phyloP scores from a whole-genome alignment of 2,329 filamentous ascomycete genomes.

The Alternaria arbusti region DNA sequence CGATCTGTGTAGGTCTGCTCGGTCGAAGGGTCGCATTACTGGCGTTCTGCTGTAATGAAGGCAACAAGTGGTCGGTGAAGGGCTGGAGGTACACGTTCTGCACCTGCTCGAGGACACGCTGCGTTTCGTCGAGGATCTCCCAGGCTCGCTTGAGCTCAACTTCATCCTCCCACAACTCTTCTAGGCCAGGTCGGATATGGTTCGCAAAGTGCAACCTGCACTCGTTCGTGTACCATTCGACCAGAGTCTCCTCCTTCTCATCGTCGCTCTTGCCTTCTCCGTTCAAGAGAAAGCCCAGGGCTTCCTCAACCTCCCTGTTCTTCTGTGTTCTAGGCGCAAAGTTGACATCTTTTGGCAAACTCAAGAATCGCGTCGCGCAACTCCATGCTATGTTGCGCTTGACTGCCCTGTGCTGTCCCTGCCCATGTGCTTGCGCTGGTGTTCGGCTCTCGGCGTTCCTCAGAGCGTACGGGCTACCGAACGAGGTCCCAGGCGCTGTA shows the following conservation, averaged over 20 bases:
- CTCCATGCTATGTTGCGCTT: constrained; percentile 54
- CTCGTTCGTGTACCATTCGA: constrained; percentile 57
- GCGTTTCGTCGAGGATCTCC: constrained; percentile 45
- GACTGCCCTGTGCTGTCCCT: constrained; percentile 41
- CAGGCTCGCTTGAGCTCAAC: constrained; percentile 35
- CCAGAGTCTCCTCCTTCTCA: constrained; percentile 36
- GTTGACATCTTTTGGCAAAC: constrained; percentile 37
- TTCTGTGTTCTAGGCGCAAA: constrained; percentile 24
- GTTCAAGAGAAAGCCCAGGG: constrained; percentile 43
- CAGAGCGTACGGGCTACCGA: constrained; percentile 45
- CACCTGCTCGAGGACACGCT: constrained; percentile 43
- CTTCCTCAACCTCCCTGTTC: constrained; percentile 44
- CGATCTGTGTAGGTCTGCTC: constrained; percentile 47
- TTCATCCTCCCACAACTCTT: constrained; percentile 39
- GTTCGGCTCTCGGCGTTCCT: constrained; percentile 24
- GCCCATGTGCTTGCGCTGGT: constrained; percentile 41
- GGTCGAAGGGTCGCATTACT: constrained; percentile 37
- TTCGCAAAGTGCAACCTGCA: constrained; percentile 51
- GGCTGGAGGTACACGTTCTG: constrained; percentile 48
- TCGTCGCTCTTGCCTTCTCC: constrained; percentile 43
- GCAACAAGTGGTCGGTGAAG: constrained; percentile 43
- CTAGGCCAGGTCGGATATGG: constrained; percentile 35
- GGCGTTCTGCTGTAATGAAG: constrained; percentile 34
- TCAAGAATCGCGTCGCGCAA: constrained; percentile 53
- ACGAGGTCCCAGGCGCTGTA: constrained; percentile 47